phyloP scores from a whole-genome alignment of 129 eudicot species.

The Arctium lappa region DNA sequence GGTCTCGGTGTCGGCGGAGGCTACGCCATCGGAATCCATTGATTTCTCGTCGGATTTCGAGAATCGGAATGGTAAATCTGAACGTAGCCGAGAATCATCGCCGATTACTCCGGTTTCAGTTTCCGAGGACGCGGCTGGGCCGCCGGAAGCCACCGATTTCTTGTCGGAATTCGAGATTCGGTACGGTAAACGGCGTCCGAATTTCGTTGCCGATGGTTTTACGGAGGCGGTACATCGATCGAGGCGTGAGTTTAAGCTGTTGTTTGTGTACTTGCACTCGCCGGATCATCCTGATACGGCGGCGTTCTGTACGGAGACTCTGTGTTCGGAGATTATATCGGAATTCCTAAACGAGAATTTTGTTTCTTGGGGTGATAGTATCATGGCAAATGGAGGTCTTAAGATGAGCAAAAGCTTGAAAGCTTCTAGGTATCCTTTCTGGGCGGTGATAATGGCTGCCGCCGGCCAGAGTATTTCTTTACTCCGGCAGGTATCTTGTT shows the following conservation, averaged over 20 bases:
- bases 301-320: constrained; percentile 49
- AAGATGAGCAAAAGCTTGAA: constrained; percentile 79
- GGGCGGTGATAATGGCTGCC: constrained; percentile 74
- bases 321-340: constrained; percentile 52
- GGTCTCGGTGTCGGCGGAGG: constrained; percentile 39
- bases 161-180: constrained; percentile 56
- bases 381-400: constrained; percentile 58
- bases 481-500: constrained; percentile 65
- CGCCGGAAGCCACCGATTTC: constrained; percentile 50
- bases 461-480: constrained; percentile 70
- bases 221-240: constrained; percentile 71
- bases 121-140: too few species aligned
- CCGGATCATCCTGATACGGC: constrained; percentile 77
- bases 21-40: too few species aligned
- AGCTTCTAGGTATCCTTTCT: constrained; percentile 74
- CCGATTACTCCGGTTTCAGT: too few species aligned
- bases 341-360: constrained; percentile 72
- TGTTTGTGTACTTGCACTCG: constrained; percentile 80
- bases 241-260: constrained; percentile 52
- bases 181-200: constrained; percentile 45
- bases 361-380: constrained; percentile 76
- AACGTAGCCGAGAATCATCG: too few species aligned
- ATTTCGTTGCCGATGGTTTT: constrained; percentile 64
- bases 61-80: too few species aligned
- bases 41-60: too few species aligned